Evolutionary conservation across 805 yeast species (phyloP), one percentile per base, ranked within the genome.

Genomic region (Zygosaccharomyces kombuchaensis): DNA sequence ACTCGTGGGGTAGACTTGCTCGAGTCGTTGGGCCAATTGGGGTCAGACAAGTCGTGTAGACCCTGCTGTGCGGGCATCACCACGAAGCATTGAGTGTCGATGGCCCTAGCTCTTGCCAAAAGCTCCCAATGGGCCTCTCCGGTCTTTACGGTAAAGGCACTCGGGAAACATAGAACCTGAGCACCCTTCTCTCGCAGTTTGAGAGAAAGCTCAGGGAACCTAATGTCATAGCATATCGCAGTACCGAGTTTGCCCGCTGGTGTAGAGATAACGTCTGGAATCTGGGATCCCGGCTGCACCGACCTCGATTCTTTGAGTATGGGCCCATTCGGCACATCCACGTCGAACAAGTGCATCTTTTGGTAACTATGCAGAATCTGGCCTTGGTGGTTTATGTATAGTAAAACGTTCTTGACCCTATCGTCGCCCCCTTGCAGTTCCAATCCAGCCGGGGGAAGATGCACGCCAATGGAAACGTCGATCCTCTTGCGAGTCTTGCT

Each of bases 21-120:
- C 1, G 46, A 13, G 14, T 38, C 41, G 14, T 16, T 6, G 13
- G 34, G n/a, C 41, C 41, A 38, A n/a, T 32, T 27, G 7, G 56
- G 44, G 2, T 58, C 49, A 12, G 52, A 17, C 0, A 78, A 72
- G 47, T 81, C 80, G 61, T 89, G 96, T 34, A 67, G 65, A 2
- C 97, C 97, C 45, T 81, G 78, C 60, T 88, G 96, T 0, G 93
- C 95, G 2, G 97, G 90, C 84, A 89, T 78, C 3, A 91, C 70
- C 5, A 90, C 96, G 62, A 76, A 93, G 48, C 84, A 73, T 65
- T 93, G 98, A 1, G 91, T 77, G 60, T 90, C 96, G 9, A 91
- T 76, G 3, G 98, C 98, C 39, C 97, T 71, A 0, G 96, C 84
- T 22, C 80, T 72, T 1, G 87, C 96, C 42, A 91, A 70, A 1